Base-by-base conservation (phyloP, 139 green algal species). In the Haematococcus sp. region DNA sequence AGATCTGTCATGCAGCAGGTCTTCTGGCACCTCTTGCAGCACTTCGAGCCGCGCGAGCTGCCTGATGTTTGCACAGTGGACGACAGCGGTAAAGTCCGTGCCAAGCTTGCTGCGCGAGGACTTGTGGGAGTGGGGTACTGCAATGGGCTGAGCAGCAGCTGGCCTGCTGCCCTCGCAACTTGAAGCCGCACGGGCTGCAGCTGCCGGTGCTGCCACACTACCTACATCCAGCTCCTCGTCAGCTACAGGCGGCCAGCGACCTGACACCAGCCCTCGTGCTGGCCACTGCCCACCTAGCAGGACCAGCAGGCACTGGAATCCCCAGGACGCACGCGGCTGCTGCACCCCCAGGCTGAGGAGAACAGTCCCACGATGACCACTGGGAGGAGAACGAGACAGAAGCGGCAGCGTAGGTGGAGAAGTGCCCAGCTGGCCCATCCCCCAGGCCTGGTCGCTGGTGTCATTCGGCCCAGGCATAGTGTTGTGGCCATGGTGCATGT, bases 211-310 rank as follows among this genome's bases (percentile, higher is more conserved):
- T 65, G 58, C 3, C 20, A 65, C 11, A n/a, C 58, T 17, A 65
- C 58, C 25, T 35, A 71, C 23, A 43, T 11, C 25, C 20, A 30
- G 19, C 71, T 79, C 82, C 49, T 55, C 32, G 65, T 43, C 15
- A 30, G 28, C 35, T 33, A 72, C 7, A 16, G 87, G 88, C 3
- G 88, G 88, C 88, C 88, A 93, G 23, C 72, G 49, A 40, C 91
- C 91, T 20, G 91, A 93, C 17, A 95, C 35, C 20, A 95, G 79
- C n/a, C 91, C 91, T 1, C 91, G 79, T 0, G 91, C 56, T 0
- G 91, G 91, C 91, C 91, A 95, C 71, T 90, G 83, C 3, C 91
- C 91, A 1, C 85, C 86, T 54, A 93, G 76, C 72, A 95, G 74
- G 61, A 94, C 84, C 55, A 54, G 28, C 16, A 76, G 49, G 0